A percentile compares a stretch with the other conserved stretches of the same genome.
These are phyloP conservation scores for Stenocarpella maydis DNA, from an alignment of 2,329 filamentous ascomycete species.

Conservation along the genomic window DNA sequence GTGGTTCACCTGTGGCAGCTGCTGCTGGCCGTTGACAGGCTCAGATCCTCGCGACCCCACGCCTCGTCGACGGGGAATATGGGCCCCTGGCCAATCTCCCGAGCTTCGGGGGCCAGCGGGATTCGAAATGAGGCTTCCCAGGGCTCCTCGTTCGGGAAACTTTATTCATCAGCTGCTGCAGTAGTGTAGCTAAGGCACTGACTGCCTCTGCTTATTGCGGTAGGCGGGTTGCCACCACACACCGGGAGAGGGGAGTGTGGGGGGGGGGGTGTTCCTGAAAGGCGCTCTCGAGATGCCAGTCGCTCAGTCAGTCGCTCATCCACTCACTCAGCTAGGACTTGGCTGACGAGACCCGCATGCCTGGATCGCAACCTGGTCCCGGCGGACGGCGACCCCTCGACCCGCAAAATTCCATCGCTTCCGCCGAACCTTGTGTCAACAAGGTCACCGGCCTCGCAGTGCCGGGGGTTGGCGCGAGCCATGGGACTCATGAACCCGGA, in stretches of 20 bases:
- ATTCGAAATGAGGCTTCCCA: conserved; percentile 22
- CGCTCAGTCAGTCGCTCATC: background rate
- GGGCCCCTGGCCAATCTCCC: conserved; percentile 24
- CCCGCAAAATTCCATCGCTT: conserved; percentile 22
- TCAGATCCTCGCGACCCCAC: conserved; percentile 10
- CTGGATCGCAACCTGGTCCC: conserved; percentile 15
- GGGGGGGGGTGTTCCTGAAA: background rate
- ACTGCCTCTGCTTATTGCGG: conserved; percentile 17
- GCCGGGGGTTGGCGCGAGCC: conserved; percentile 9
- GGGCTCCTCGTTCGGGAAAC: conserved; percentile 15
- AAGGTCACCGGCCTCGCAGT: conserved; percentile 24
- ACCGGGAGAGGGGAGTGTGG: background rate
- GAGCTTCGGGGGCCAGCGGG: conserved; percentile 10
- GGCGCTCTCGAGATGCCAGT: background rate
- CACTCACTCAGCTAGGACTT: background rate
- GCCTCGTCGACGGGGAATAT: conserved; percentile 19
- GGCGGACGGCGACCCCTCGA: conserved; percentile 24
- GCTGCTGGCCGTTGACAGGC: conserved; percentile 14
- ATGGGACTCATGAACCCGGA: conserved; percentile 27
- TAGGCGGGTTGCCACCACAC: conserved; percentile 7
- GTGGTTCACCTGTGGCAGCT: background rate
- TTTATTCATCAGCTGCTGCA: conserved; percentile 8
- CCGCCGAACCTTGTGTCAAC: conserved; percentile 18
- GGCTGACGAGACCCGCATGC: conserved; percentile 17
- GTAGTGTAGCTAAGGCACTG: background rate